Evolutionary conservation across 2,329 filamentous ascomycete genomes (phyloP).

Genomic region (Sarocladium brachiariae): DNA sequence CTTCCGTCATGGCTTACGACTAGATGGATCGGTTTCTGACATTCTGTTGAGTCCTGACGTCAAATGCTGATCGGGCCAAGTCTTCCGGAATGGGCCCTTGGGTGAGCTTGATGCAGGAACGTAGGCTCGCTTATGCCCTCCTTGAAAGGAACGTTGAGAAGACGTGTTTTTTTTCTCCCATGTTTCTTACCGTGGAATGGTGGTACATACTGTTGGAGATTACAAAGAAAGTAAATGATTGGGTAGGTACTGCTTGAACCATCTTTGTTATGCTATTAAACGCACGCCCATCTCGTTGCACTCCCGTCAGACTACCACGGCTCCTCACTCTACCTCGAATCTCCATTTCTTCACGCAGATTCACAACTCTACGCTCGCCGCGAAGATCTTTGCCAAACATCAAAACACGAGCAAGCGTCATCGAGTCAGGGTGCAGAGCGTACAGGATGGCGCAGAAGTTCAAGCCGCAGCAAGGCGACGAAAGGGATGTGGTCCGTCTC

Average conservation of each 20-base stretch:
- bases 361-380: neutral
- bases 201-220: too few species aligned
- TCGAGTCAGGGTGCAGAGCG: neutral
- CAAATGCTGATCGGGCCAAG: neutral
- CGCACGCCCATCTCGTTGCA: neutral
- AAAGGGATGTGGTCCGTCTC: conserved; percentile 25
- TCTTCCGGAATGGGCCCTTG: neutral
- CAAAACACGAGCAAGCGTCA: neutral
- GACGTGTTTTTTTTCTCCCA: too few species aligned
- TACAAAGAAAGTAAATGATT: too few species aligned
- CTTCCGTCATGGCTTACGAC: conserved; percentile 9
- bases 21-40: neutral
- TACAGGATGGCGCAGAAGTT: conserved; percentile 20
- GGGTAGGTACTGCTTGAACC: too few species aligned
- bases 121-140: too few species aligned
- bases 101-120: too few species aligned
- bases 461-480: conserved; percentile 17
- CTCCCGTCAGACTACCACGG: neutral
- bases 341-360: neutral
- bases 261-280: too few species aligned
- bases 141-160: too few species aligned
- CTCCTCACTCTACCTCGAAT: neutral
- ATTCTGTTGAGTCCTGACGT: conserved; percentile 5
- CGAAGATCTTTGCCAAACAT: too few species aligned
- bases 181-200: too few species aligned